Base-by-base conservation (phyloP, 2,329 filamentous ascomycete genomes). In the Penicillium sp. region DNA sequence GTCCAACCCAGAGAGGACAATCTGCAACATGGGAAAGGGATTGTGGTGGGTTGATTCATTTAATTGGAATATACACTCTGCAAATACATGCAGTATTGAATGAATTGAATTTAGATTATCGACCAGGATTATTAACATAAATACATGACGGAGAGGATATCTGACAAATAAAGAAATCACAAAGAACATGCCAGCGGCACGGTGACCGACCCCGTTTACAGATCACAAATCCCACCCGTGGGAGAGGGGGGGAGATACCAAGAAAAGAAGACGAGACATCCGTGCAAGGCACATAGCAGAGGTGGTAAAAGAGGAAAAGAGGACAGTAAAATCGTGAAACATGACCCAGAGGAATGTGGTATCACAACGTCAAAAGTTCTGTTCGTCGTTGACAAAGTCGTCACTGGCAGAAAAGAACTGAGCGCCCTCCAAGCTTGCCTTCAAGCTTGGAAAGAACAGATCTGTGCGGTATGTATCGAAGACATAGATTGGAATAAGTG, bases 141-240 rank as follows among this genome's bases (percentile, higher is more conserved):
- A 51, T 70, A 71, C 65, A 71, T 61, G 52, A 58, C 53, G 62
- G 60, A 65, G 66, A 71, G 69, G 68, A 43, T 71, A 72, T 71
- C 68, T 70, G 67, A 63, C 63, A 65, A 53, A 48, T 43, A 37
- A 50, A 55, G 66, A 64, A 64, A 42, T 23, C 52, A 52, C 55
- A 52, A 51, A 51, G 19, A 55, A 60, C 44, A 62, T 54, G 53
- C 53, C 57, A 49, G 55, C 34, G 43, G 34, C 55, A 44, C 58
- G 34, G 43, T 45, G 45, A 45, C 44, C 40, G 45, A 45, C 23
- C 51, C 48, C 23, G 31, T 48, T 49, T 45, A 48, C 33, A 56
- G 46, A 51, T 51, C 40, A 50, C 29, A 55, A 18, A 43, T 42
- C 24, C 49, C 49, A 33, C 31, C 24, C 29, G 18, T 39, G 36